A percentile compares a stretch with the other conserved stretches of the same genome.
Evolutionary conservation across 768 basidiomycete genomes (phyloP).

Genomic region (Termitomyces sp.): DNA sequence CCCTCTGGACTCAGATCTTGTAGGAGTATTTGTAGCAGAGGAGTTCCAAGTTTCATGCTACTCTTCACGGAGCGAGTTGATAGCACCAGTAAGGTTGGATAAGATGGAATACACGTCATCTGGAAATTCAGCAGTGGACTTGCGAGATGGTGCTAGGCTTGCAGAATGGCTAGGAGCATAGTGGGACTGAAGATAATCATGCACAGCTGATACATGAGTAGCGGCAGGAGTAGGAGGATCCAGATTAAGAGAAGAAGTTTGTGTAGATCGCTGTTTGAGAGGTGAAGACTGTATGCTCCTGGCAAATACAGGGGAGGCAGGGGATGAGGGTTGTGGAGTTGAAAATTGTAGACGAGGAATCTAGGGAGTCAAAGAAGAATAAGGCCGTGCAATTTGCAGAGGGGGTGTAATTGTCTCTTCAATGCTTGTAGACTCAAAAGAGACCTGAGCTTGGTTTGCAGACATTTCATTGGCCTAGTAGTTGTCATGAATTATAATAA

Average conservation of each 20-base stretch:
- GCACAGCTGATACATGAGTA: neutral
- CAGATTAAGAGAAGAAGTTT: neutral
- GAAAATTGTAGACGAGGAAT: neutral
- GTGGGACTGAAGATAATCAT: neutral
- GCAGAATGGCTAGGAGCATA: neutral
- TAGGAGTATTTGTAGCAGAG: neutral
- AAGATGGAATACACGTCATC: neutral
- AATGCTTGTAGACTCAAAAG: neutral
- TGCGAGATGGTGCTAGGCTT: neutral
- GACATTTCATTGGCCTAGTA: neutral
- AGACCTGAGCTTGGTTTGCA: neutral
- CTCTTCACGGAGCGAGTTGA: too few species aligned
- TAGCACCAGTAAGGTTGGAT: neutral
- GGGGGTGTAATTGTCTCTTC: neutral
- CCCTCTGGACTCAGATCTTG: neutral
- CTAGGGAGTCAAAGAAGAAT: neutral
- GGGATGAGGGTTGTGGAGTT: neutral
- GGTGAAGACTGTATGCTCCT: neutral
- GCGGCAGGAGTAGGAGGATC: neutral
- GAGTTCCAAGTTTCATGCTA: neutral
- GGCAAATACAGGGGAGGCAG: neutral
- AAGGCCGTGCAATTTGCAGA: neutral
- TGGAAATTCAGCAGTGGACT: neutral
- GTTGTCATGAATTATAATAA: neutral
- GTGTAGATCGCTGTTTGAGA: neutral